Base-by-base conservation (phyloP, 768 basidiomycete genomes). In the Leccinum subtestaceum region DNA sequence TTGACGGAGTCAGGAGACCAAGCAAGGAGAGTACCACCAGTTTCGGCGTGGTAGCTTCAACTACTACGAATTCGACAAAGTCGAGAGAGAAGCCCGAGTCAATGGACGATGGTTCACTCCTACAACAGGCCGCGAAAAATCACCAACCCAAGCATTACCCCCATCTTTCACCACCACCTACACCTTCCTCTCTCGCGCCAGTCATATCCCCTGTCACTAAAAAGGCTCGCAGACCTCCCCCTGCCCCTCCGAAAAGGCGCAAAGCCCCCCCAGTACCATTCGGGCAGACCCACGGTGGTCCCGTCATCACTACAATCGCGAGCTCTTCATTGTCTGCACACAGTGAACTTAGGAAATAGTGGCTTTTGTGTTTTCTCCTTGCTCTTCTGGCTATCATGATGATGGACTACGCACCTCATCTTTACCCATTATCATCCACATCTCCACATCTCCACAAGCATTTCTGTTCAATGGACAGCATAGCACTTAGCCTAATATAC, bases 261-360 rank as follows among this genome's bases (percentile, higher is more conserved):
- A 88, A 88, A 64, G 84, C 89, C 1, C 89, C 90, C 34, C 86
- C 89, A 15, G 78, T 87, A 48, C 88, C 90, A 10, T 73, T 80
- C 2, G 77, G 75, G 31, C 76, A 70, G 52, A 80, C 79, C 1
- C 77, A 80, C 56, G 66, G 80, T 13, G 85, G 83, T 9, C 80
- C 78, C 21, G 83, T 81, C 36, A 84, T 89, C 34, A 84, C 84
- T 7, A 77, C 85, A 1, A 87, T 89, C 43, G 76, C 78, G 21
- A 72, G 69, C 29, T 77, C 77, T n/a, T 66, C 76, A 1, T 59
- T 66, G 10, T 66, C 73, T 47, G 46, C 63, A 23, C 54, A 54
- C 56, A 50, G 27, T 45, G 64, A 67, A 23, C 27, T 60, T 52
- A 65, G 65, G 32, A 70, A 63, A 58, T 63, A 51, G 58, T n/a